Base-by-base conservation (phyloP, 208 protist genomes). In the Acanthamoeba castellanii region DNA sequence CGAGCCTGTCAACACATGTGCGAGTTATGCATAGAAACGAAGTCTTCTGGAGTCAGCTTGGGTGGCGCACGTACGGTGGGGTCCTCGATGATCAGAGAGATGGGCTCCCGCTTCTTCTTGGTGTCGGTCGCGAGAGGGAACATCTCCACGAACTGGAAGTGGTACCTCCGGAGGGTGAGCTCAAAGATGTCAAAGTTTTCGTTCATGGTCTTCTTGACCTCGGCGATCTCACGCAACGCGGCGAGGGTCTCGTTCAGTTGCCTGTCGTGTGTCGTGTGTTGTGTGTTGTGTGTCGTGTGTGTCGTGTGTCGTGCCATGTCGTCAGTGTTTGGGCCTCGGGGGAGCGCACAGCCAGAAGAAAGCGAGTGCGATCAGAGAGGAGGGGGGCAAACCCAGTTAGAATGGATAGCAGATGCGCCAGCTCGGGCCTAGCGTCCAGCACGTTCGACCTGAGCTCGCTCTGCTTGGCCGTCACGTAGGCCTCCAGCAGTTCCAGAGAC, bases 141-240 rank as follows among this genome's bases (percentile, higher is more conserved):
- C 76, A 85, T 11, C 45, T 27, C 76, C 47, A 47, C 45, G 20
- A 85, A n/a, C 76, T 85, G 76, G 13, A 47, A 16, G 30, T 85
- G 45, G 45, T 85, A 85, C 76, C 76, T 34, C 30, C 76, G 16
- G 47, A 85, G 20, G 30, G 45, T 32, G 27, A 85, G 76, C 27
- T 85, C 76, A 57, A 85, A 59, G 47, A 85, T 85, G 13, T 85
- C 76, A 85, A 59, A 85, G 47, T 85, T 85, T 16, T 16, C 76
- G 30, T 85, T 85, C 34, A 11, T 27, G 8, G 13, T 11, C 8
- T 9, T 47, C 8, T 18, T 16, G 30, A 3, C 76, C 20, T 55
- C 27, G 2, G 25, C 27, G 18, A 85, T 57, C 37, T 85, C 76
- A 18, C 16, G 18, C 37, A 85, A n/a, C 14, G 47, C 45, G 25